phyloP scores from a whole-genome alignment of 805 yeast species.

The Kuraishia hungarica region DNA sequence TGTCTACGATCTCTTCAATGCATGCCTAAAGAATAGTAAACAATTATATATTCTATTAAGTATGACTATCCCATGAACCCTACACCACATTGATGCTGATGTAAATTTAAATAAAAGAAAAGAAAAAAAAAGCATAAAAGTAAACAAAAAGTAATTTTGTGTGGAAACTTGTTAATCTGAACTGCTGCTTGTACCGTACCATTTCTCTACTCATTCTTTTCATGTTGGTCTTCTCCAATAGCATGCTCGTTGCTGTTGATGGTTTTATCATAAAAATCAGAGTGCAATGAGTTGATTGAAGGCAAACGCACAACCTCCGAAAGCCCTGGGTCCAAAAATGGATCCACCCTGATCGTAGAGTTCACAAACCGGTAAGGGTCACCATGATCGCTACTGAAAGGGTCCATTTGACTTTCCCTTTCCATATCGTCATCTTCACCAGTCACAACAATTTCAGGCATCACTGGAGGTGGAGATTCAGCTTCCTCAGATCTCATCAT shows the following conservation, averaged over 20 bases:
- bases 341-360: not conserved
- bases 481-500: not conserved
- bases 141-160: too few relatives aligned
- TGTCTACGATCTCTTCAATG: too few relatives aligned
- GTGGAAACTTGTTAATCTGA: too few relatives aligned
- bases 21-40: too few relatives aligned
- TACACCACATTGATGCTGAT: too few relatives aligned
- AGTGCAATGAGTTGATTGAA: not conserved
- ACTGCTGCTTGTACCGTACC: too few relatives aligned
- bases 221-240: too few relatives aligned
- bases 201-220: too few relatives aligned
- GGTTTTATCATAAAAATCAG: not conserved
- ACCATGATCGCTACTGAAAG: not conserved
- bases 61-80: too few relatives aligned
- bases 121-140: too few relatives aligned
- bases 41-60: too few relatives aligned
- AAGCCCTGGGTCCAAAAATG: not conserved
- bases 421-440: not conserved
- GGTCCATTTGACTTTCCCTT: not conserved
- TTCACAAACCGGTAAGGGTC: not conserved
- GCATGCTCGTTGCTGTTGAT: not conserved
- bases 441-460: not conserved
- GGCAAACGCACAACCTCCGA: not conserved
- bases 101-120: too few relatives aligned
- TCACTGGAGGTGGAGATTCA: not conserved